Conservation (phyloP, 164 flowering plant species). For the Magnolia kwangsiensis region DNA sequence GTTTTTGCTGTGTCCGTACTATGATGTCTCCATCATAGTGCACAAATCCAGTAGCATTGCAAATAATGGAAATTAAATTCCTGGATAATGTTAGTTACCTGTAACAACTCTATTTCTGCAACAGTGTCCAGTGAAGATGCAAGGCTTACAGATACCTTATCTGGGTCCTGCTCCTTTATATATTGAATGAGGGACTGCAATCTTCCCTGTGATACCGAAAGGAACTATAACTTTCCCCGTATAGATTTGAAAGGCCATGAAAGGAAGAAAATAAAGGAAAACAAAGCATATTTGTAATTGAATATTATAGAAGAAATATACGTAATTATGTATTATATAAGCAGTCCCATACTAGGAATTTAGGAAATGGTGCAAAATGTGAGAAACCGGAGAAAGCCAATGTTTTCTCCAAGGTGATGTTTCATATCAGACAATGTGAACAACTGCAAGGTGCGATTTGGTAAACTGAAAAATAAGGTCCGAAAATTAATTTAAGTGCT, state of each 20-base stretch:
- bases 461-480: too few relatives aligned
- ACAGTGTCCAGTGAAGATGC: constrained; percentile 77
- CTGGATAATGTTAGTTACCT: constrained; percentile 40
- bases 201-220: constrained; percentile 57
- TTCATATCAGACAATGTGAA: too few relatives aligned
- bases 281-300: background rate
- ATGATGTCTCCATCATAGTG: background rate
- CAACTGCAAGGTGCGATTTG: too few relatives aligned
- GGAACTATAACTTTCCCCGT: background rate
- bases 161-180: constrained; percentile 83
- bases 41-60: background rate
- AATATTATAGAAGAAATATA: background rate
- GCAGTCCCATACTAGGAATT: background rate
- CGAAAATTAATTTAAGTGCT: too few relatives aligned
- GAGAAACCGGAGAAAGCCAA: background rate
- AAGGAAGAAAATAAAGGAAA: background rate
- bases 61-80: background rate
- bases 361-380: background rate
- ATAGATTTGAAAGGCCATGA: background rate
- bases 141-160: constrained; percentile 76
- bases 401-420: background rate
- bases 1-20: background rate
- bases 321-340: background rate
- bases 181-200: constrained; percentile 56
- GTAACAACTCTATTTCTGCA: constrained; percentile 80